Conservation (phyloP, 2,329 filamentous ascomycete genomes). For the Microdochium trichocladiopsis region DNA sequence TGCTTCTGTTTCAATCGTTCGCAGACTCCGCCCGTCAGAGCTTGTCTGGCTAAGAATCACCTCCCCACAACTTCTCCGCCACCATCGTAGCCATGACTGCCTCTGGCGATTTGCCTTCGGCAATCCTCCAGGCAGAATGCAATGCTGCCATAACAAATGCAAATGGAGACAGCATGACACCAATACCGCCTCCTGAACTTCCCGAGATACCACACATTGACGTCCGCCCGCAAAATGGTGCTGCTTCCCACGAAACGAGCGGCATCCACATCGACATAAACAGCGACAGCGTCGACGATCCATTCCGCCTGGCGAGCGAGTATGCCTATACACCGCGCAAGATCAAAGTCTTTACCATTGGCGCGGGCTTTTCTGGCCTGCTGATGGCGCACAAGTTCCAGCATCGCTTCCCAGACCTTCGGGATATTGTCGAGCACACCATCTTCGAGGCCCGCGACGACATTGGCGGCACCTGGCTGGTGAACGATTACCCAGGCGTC, state of each 20-base stretch:
- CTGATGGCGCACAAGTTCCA: conserved; percentile 27
- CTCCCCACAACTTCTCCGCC: no score
- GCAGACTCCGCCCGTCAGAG: no score
- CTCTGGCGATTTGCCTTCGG: no score
- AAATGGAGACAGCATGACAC: neutral
- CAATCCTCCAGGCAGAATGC: no score
- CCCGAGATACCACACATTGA: neutral
- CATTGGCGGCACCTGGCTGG: conserved; percentile 25
- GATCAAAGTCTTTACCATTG: conserved; percentile 24
- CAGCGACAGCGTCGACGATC: no score
- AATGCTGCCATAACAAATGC: no score
- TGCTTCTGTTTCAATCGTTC: no score
- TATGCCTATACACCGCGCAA: conserved; percentile 20
- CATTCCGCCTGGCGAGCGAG: conserved; percentile 16
- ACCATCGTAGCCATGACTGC: no score
- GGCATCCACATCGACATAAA: neutral
- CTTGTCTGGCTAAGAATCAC: no score
- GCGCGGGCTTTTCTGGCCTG: conserved; percentile 23
- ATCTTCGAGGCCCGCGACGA: conserved; percentile 21
- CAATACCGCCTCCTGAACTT: neutral
- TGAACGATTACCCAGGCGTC: conserved; percentile 21
- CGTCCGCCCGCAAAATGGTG: neutral
- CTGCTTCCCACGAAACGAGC: neutral
- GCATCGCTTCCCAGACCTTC: conserved; percentile 22
- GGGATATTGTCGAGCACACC: conserved; percentile 14